phyloP scores from a whole-genome alignment of 2,329 filamentous ascomycete species.

The Cryphonectria carpinicola region DNA sequence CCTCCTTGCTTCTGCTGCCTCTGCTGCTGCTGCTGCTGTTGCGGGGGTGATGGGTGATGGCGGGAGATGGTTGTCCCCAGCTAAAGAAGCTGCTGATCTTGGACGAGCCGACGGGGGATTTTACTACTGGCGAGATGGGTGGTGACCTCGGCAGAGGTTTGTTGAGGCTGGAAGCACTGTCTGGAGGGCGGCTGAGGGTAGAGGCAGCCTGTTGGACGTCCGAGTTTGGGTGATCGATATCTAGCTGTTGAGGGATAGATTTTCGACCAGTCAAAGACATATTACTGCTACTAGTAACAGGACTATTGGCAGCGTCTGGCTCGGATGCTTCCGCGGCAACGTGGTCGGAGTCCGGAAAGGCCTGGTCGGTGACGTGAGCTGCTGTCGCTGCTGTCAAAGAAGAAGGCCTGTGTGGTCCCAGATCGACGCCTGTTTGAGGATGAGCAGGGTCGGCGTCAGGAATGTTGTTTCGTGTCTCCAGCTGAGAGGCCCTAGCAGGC shows the following conservation, averaged over 20 bases:
- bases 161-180: constrained; percentile 46
- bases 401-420: constrained; percentile 44
- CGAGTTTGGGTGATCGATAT: constrained; percentile 48
- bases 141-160: constrained; percentile 61
- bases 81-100: constrained; percentile 57
- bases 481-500: constrained; percentile 32
- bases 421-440: constrained; percentile 44
- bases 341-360: constrained; percentile 36
- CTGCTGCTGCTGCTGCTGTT: constrained; percentile 50
- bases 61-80: constrained; percentile 53
- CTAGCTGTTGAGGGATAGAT: constrained; percentile 56
- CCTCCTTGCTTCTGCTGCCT: constrained; percentile 46
- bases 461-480: constrained; percentile 43
- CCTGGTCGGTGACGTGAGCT: constrained; percentile 46
- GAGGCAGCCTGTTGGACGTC: constrained; percentile 35
- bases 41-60: constrained; percentile 51
- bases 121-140: constrained; percentile 60
- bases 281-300: constrained; percentile 42
- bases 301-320: constrained; percentile 39
- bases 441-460: constrained; percentile 47
- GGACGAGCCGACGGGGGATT: constrained; percentile 53
- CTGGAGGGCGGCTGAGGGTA: constrained; percentile 30
- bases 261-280: constrained; percentile 57
- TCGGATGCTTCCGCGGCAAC: constrained; percentile 33
- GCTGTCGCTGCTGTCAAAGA: constrained; percentile 48